A percentile compares a stretch with the other conserved stretches of the same genome.
These are phyloP conservation scores for Metschnikowia aberdeeniae DNA, from an alignment of 805 yeast genomes.

Conservation along the genomic window DNA sequence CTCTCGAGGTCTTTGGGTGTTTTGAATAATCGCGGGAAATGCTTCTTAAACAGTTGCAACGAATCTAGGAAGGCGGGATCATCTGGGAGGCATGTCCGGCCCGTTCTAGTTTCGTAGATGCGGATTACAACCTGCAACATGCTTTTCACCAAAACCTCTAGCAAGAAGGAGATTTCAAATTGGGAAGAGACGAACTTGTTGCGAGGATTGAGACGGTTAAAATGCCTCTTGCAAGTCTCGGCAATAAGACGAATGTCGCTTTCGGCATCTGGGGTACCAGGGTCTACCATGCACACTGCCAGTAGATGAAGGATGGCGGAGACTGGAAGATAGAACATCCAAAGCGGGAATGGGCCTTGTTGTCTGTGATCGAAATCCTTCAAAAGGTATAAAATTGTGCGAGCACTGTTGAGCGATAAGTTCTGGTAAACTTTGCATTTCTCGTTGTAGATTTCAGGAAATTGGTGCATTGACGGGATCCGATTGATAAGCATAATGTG, in stretches of 20 bases:
- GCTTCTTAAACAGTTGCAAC: conserved; percentile 11
- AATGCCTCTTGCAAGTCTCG: conserved; percentile 12
- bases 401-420: conserved; percentile 30
- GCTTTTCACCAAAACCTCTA: conserved; percentile 19
- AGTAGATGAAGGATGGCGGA: conserved; percentile 30
- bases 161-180: conserved; percentile 10
- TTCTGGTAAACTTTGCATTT: conserved; percentile 21
- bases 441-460: conserved; percentile 15
- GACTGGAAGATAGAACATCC: conserved; percentile 31
- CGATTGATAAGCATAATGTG: conserved; percentile 38
- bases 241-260: conserved; percentile 28
- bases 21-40: conserved; percentile 18
- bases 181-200: not conserved
- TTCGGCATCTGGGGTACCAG: conserved; percentile 24
- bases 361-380: conserved; percentile 18
- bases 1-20: conserved; percentile 4
- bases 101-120: conserved; percentile 20
- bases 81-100: conserved; percentile 12
- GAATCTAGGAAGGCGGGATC: conserved; percentile 15
- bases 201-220: conserved; percentile 10
- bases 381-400: conserved; percentile 30
- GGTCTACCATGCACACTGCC: conserved; percentile 29
- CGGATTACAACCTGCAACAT: conserved; percentile 21
- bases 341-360: conserved; percentile 23
- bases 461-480: conserved; percentile 23